These are phyloP conservation scores for Ogataea glucozyma DNA, from an alignment of 805 yeast species.

Conservation along the genomic window DNA sequence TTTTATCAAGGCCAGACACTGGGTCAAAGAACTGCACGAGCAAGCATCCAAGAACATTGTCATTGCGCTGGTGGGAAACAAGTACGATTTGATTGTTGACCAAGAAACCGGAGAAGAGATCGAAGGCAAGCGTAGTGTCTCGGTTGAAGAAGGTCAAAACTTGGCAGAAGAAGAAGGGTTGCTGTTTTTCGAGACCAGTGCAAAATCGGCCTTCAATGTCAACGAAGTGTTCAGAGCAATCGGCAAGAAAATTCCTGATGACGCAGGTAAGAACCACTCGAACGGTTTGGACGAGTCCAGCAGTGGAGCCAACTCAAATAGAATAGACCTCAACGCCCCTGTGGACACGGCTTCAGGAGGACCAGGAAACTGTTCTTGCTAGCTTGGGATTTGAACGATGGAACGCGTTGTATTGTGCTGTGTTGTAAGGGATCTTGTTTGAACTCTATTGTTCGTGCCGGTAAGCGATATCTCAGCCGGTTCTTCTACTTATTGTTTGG, in stretches of 20 bases:
- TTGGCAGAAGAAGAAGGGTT: conserved; percentile 91
- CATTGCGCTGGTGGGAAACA: conserved; percentile 93
- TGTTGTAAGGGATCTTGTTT: not conserved
- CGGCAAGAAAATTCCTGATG: conserved; percentile 78
- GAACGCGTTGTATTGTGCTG: not conserved
- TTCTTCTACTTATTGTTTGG: conserved; percentile 5
- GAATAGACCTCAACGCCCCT: conserved; percentile 42
- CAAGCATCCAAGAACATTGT: conserved; percentile 92
- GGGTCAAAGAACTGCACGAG: conserved; percentile 95
- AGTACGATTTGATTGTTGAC: conserved; percentile 71
- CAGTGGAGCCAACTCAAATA: conserved; percentile 21
- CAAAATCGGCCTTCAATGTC: conserved; percentile 86
- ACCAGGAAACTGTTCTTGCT: conserved; percentile 38
- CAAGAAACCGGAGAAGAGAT: conserved; percentile 47
- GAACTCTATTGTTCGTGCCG: not conserved
- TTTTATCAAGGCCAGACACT: conserved; percentile 93
- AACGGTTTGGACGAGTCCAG: conserved; percentile 17
- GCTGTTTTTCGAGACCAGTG: conserved; percentile 91
- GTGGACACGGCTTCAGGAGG: conserved; percentile 22
- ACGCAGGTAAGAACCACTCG: conserved; percentile 22
- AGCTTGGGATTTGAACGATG: conserved; percentile 8
- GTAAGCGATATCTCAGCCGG: not conserved
- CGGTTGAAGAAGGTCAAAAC: conserved; percentile 80
- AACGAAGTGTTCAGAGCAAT: conserved; percentile 89
- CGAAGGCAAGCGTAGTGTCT: conserved; percentile 70